Percentiles rank a stretch among this genome's conserved stretches.
These are phyloP conservation scores for Vaccinium vitisidaea DNA, from an alignment of 148 eudicot species.

Conservation along the genomic window DNA sequence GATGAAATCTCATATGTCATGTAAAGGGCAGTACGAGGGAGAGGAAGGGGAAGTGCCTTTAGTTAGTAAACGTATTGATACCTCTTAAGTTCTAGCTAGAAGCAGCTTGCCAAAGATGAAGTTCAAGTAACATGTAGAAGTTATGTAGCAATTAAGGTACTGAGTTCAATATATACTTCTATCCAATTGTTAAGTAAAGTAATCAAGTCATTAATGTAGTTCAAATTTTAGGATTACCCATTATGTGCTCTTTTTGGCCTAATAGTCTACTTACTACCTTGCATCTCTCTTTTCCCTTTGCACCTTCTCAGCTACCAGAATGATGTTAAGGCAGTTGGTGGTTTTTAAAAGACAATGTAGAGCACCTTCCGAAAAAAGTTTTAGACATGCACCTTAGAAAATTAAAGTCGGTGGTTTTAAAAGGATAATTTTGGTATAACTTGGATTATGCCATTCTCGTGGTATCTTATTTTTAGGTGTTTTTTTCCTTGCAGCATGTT, in stretches of 20 bases:
- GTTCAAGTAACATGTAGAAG: background rate
- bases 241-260: background rate
- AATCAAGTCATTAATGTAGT: background rate
- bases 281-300: background rate
- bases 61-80: background rate
- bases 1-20: background rate
- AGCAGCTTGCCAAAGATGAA: background rate
- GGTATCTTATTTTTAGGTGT: background rate
- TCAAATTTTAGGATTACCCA: background rate
- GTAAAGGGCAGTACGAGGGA: background rate
- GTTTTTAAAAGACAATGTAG: background rate
- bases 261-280: background rate
- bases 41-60: background rate
- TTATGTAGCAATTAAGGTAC: background rate
- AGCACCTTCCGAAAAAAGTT: background rate
- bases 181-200: background rate
- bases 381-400: background rate
- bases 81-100: background rate
- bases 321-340: background rate
- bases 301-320: background rate
- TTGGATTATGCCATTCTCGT: background rate
- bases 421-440: background rate
- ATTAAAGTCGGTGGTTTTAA: background rate
- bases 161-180: background rate
- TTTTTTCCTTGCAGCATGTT: slow-evolving; percentile 60